A percentile compares a stretch with the other conserved stretches of the same genome.
These are phyloP conservation scores for Nepenthes alata DNA, from an alignment of 179 eudicot genomes.

Conservation along the genomic window DNA sequence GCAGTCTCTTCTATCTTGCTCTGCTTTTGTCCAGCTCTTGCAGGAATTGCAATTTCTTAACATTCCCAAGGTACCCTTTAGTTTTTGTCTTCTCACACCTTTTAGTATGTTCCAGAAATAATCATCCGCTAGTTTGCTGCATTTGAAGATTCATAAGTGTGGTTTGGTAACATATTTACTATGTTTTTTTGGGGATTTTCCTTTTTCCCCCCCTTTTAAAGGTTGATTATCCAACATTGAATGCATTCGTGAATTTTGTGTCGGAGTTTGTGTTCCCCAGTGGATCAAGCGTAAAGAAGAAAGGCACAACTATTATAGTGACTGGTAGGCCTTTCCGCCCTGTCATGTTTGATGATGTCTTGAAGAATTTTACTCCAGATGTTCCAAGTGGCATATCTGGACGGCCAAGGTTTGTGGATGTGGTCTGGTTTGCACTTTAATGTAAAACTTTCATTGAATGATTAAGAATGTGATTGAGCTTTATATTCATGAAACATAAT, in stretches of 20 bases:
- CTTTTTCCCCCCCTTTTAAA: slow-evolving; percentile 5
- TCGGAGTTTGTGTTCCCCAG: slow-evolving; percentile 54
- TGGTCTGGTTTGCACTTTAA: neutral
- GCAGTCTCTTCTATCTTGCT: slow-evolving; percentile 82
- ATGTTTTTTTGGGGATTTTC: neutral
- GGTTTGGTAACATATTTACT: neutral
- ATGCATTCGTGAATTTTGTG: slow-evolving; percentile 62
- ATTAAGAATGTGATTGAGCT: no score
- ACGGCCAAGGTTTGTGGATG: slow-evolving; percentile 53
- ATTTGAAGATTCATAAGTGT: no score
- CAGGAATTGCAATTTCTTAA: slow-evolving; percentile 47
- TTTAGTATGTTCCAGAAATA: no score
- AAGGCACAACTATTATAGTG: slow-evolving; percentile 35
- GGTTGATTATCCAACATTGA: slow-evolving; percentile 72
- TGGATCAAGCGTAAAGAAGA: slow-evolving; percentile 38
- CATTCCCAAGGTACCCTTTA: slow-evolving; percentile 47
- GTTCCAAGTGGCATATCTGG: slow-evolving; percentile 63
- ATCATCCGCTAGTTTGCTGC: no score
- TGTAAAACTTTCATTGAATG: no score
- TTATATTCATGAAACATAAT: no score
- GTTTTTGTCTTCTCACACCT: no score
- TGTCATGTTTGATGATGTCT: slow-evolving; percentile 68
- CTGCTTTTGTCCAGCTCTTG: slow-evolving; percentile 72
- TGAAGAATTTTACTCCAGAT: slow-evolving; percentile 80
- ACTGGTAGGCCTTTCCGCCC: slow-evolving; percentile 78